phyloP scores from a whole-genome alignment of 441 rosid species.

The Adansonia grandidieri region DNA sequence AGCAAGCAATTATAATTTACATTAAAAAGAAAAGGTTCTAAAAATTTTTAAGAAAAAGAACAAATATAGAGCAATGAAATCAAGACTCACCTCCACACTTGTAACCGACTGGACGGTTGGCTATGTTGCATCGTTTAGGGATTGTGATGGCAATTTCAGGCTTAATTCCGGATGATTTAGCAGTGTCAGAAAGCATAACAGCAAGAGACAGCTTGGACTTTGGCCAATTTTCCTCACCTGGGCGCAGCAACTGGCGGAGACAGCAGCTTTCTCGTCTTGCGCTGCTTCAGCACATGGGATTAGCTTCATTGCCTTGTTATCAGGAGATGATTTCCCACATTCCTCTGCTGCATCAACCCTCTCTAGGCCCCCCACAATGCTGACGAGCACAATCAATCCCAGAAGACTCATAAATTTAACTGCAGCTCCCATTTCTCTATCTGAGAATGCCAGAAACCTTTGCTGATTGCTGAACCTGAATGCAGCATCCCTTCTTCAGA shows the following conservation, averaged over 20 bases:
- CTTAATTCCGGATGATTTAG: constrained; percentile 64
- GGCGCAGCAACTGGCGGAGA: constrained; percentile 53
- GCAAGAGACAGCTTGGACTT: constrained; percentile 70
- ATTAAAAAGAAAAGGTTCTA: background rate
- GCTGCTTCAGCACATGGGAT: constrained; percentile 68
- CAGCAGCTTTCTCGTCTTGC: constrained; percentile 52
- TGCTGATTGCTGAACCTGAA: background rate
- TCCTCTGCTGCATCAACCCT: constrained; percentile 52
- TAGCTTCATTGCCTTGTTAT: constrained; percentile 62
- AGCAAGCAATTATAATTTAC: background rate
- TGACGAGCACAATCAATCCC: constrained; percentile 35
- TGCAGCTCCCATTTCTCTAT: constrained; percentile 33
- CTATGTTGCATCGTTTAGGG: constrained; percentile 78
- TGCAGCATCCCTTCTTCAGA: background rate
- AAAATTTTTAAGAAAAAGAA: background rate
- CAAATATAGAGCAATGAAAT: background rate
- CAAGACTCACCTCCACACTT: constrained; percentile 61
- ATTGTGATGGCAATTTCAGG: constrained; percentile 67
- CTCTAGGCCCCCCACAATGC: constrained; percentile 11
- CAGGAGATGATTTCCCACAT: constrained; percentile 66
- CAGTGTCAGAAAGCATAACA: constrained; percentile 60
- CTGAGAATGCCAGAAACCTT: background rate
- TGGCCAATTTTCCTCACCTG: constrained; percentile 54
- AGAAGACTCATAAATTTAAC: constrained; percentile 39
- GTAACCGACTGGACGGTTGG: constrained; percentile 74